A percentile compares a stretch with the other conserved stretches of the same genome.
Evolutionary conservation across 495 filamentous ascomycete genomes (phyloP).

Genomic region (Pseudomonodictys pantanalensis): DNA sequence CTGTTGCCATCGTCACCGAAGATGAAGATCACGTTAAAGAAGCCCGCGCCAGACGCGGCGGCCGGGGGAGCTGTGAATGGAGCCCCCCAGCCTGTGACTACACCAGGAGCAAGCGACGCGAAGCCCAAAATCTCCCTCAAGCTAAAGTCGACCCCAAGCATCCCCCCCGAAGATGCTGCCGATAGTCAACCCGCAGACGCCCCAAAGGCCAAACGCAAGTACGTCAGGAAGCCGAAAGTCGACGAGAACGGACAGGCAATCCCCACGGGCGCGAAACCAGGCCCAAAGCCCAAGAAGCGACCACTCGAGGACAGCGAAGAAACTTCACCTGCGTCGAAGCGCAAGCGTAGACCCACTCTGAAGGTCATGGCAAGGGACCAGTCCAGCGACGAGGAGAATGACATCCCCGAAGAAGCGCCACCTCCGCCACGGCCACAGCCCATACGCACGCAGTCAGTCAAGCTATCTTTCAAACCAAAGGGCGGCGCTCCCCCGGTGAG

Average conservation of each 20-base stretch:
- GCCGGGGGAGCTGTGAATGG: slow-evolving; percentile 7
- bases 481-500: background rate
- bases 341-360: slow-evolving; percentile 26
- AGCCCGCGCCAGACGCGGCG: slow-evolving; percentile 20
- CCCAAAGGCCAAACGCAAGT: slow-evolving; percentile 37
- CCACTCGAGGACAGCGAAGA: slow-evolving; percentile 41
- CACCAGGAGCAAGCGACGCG: slow-evolving; percentile 10
- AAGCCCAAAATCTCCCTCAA: slow-evolving; percentile 7
- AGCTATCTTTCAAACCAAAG: slow-evolving; percentile 25
- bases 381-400: slow-evolving; percentile 6
- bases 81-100: slow-evolving; percentile 36
- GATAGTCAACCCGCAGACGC: slow-evolving; percentile 19
- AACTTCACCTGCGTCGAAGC: slow-evolving; percentile 32
- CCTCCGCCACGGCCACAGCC: background rate
- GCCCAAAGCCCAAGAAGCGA: slow-evolving; percentile 51
- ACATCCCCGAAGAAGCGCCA: background rate
- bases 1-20: slow-evolving; percentile 24
- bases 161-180: slow-evolving; percentile 27
- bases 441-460: slow-evolving; percentile 7
- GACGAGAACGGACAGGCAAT: slow-evolving; percentile 30
- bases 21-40: slow-evolving; percentile 55
- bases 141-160: slow-evolving; percentile 50
- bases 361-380: slow-evolving; percentile 8
- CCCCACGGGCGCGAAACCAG: slow-evolving; percentile 39
- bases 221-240: slow-evolving; percentile 38